Evolutionary conservation across 1,284 basidiomycete species (phyloP).

Genomic region (Sporisorium iseilematis-ciliati): DNA sequence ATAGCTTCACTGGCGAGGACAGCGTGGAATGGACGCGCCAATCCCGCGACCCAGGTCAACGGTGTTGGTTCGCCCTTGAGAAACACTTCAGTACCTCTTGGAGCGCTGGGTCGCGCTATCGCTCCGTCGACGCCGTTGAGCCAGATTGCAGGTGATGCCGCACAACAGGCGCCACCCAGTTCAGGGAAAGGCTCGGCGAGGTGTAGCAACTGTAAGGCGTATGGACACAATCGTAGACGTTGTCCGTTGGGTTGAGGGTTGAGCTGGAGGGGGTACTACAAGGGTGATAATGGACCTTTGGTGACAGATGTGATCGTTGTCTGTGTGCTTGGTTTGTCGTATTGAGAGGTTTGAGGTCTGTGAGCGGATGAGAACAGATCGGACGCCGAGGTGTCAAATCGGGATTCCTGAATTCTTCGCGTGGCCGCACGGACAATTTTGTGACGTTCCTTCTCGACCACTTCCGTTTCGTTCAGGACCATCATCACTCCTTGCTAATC

Average conservation of each 20-base stretch:
- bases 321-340: too few relatives aligned
- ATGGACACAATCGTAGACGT: slow-evolving; percentile 43
- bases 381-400: too few relatives aligned
- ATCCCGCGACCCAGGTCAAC: slow-evolving; percentile 1
- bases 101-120: neutral
- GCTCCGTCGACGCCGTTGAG: slow-evolving; percentile 14
- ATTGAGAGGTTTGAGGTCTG: too few relatives aligned
- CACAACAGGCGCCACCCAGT: slow-evolving; percentile 25
- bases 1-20: slow-evolving; percentile 18
- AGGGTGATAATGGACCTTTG: too few relatives aligned
- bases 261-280: neutral
- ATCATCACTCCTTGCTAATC: too few relatives aligned
- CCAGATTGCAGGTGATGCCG: neutral
- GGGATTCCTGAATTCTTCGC: too few relatives aligned
- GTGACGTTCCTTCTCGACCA: too few relatives aligned
- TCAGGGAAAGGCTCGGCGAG: slow-evolving; percentile 42
- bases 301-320: too few relatives aligned
- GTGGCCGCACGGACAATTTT: too few relatives aligned
- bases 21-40: slow-evolving; percentile 17
- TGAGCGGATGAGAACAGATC: too few relatives aligned
- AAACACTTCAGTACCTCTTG: neutral
- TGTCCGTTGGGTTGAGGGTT: slow-evolving; percentile 36
- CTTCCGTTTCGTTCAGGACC: too few relatives aligned
- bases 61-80: slow-evolving; percentile 17
- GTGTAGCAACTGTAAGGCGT: slow-evolving; percentile 52